These are phyloP conservation scores for Colletotrichum paranaense DNA, from an alignment of 2,329 filamentous ascomycete species.

Conservation along the genomic window DNA sequence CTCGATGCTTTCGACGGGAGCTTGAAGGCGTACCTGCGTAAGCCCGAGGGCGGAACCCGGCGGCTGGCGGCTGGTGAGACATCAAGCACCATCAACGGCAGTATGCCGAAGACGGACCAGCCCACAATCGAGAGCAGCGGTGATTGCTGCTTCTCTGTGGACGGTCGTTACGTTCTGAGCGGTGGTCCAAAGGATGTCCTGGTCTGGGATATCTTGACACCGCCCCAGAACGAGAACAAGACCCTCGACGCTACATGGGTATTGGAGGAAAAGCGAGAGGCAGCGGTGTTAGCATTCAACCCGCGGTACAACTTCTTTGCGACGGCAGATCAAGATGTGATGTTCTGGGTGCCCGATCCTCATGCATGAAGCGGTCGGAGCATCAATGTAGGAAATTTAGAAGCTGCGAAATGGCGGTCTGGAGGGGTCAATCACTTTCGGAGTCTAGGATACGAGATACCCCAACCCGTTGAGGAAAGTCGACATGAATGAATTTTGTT, in stretches of 20 bases:
- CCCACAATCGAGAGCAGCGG: slow-evolving; percentile 69
- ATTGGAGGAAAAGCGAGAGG: slow-evolving; percentile 74
- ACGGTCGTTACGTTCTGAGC: slow-evolving; percentile 88
- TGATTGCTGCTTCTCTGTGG: slow-evolving; percentile 89
- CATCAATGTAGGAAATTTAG: background rate
- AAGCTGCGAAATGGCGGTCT: background rate
- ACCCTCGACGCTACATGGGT: slow-evolving; percentile 72
- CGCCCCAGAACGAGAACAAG: slow-evolving; percentile 62
- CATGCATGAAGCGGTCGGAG: slow-evolving; percentile 52
- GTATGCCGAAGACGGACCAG: slow-evolving; percentile 56
- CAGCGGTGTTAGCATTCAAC: slow-evolving; percentile 86
- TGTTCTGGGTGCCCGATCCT: slow-evolving; percentile 82
- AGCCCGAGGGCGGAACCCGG: slow-evolving; percentile 63
- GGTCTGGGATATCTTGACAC: slow-evolving; percentile 84
- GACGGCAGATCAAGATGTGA: slow-evolving; percentile 85
- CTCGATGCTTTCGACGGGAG: slow-evolving; percentile 92
- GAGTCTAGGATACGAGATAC: slow-evolving; percentile 33
- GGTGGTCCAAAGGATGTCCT: slow-evolving; percentile 80
- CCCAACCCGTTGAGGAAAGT: slow-evolving; percentile 2
- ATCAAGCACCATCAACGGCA: slow-evolving; percentile 44
- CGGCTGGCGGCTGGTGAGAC: slow-evolving; percentile 65
- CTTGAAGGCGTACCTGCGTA: slow-evolving; percentile 78
- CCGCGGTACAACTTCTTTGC: slow-evolving; percentile 93
- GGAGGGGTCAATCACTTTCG: slow-evolving; percentile 9
- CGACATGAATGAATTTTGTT: background rate